Evolutionary conservation across 768 basidiomycete species (phyloP).

Genomic region (Mycena kentingensis): DNA sequence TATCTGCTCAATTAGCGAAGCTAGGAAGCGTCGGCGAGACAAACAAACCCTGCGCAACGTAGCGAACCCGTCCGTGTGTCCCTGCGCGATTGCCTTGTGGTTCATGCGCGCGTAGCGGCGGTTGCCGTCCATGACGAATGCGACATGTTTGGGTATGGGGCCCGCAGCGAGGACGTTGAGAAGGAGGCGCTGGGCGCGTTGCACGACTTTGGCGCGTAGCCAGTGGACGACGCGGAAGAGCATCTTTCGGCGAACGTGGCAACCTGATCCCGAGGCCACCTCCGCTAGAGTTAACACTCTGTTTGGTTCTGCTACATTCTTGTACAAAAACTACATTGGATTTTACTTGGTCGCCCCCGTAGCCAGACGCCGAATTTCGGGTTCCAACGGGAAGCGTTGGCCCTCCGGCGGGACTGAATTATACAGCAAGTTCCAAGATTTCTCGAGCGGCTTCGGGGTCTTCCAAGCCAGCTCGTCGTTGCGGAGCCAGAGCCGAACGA

Average conservation of each 20-base stretch:
- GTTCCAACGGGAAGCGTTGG: constrained; percentile 46
- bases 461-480: constrained; percentile 50
- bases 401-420: constrained; percentile 41
- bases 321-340: too few species aligned
- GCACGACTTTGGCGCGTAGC: constrained; percentile 34
- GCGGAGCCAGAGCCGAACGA: constrained; percentile 48
- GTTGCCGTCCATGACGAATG: constrained; percentile 98
- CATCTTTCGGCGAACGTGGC: too few species aligned
- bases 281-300: too few species aligned
- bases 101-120: constrained; percentile 79
- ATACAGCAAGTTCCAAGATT: constrained; percentile 42
- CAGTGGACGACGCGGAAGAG: constrained; percentile 17
- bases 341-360: constrained; percentile 34
- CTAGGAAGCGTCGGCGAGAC: background rate
- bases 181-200: constrained; percentile 47
- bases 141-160: constrained; percentile 87
- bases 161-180: constrained; percentile 74
- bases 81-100: constrained; percentile 67
- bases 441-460: constrained; percentile 40
- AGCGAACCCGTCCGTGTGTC: constrained; percentile 84
- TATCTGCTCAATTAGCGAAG: background rate
- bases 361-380: constrained; percentile 43
- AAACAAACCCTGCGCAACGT: constrained; percentile 68
- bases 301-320: too few species aligned
- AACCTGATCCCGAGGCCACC: too few species aligned